phyloP scores from a whole-genome alignment of 768 basidiomycete genomes.

The Kwoniella sp. region DNA sequence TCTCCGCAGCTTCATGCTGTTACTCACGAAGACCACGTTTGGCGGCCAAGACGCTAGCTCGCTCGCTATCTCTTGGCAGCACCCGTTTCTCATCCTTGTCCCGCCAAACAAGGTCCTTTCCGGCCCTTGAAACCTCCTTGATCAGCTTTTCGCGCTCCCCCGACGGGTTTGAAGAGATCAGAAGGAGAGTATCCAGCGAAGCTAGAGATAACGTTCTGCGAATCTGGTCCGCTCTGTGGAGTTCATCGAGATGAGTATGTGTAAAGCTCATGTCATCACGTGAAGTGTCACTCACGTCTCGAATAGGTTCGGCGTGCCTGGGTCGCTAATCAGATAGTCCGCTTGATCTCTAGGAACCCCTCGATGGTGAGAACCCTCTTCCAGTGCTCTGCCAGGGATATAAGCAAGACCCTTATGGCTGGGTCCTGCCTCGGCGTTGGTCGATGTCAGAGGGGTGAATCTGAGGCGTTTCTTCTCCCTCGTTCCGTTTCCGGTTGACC shows the following conservation, averaged over 20 bases:
- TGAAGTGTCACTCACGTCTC: conserved; percentile 43
- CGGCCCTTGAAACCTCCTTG: conserved; percentile 31
- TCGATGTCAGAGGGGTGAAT: conserved; percentile 6
- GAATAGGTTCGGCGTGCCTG: conserved; percentile 48
- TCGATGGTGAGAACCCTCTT: conserved; percentile 10
- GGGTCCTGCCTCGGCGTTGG: conserved; percentile 8
- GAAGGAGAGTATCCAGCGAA: conserved; percentile 40
- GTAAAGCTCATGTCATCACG: neutral
- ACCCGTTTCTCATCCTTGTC: conserved; percentile 35
- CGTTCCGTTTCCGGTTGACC: neutral
- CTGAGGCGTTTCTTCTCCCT: conserved; percentile 12
- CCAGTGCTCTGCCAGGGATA: conserved; percentile 9
- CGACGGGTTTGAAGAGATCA: conserved; percentile 22
- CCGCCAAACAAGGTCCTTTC: conserved; percentile 45
- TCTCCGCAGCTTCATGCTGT: neutral
- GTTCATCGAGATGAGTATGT: neutral
- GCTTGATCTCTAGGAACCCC: conserved; percentile 30
- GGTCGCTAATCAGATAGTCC: conserved; percentile 37
- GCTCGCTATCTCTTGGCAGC: conserved; percentile 45
- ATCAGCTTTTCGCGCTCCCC: conserved; percentile 31
- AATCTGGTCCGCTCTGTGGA: conserved; percentile 46
- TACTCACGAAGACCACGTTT: conserved; percentile 42
- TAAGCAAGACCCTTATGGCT: neutral
- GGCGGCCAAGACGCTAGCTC: conserved; percentile 42
- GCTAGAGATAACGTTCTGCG: conserved; percentile 49